Evolutionary conservation across 1,139 yeast species (phyloP).

Genomic region (Suhomyces wounanorum): DNA sequence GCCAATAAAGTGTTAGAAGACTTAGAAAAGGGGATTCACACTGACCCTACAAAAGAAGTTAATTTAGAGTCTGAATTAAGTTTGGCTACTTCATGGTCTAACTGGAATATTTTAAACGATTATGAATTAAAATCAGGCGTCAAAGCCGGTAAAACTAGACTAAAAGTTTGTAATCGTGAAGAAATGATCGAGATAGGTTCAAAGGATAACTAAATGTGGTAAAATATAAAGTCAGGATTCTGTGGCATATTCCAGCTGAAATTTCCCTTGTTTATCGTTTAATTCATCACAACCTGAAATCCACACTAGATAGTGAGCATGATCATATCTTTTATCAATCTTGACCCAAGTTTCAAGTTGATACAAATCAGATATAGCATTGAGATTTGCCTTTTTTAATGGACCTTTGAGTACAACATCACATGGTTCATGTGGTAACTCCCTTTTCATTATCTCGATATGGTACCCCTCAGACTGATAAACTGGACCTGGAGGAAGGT

Average conservation of each 20-base stretch:
- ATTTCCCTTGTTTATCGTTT: not conserved
- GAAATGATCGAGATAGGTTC: slow-evolving; percentile 45
- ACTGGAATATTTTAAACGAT: slow-evolving; percentile 65
- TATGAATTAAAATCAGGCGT: slow-evolving; percentile 55
- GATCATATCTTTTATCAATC: slow-evolving; percentile 32
- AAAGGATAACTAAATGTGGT: not conserved
- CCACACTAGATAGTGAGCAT: slow-evolving; percentile 34
- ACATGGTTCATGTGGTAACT: slow-evolving; percentile 46
- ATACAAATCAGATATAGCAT: not conserved
- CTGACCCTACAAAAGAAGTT: slow-evolving; percentile 25
- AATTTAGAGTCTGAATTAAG: slow-evolving; percentile 11
- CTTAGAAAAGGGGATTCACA: slow-evolving; percentile 37
- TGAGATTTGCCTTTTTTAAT: not conserved
- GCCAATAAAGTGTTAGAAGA: slow-evolving; percentile 68
- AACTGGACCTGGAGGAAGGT: slow-evolving; percentile 52
- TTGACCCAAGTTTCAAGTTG: slow-evolving; percentile 1
- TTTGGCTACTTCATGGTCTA: slow-evolving; percentile 59
- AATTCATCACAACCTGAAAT: slow-evolving; percentile 35
- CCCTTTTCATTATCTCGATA: slow-evolving; percentile 44
- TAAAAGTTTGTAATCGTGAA: slow-evolving; percentile 52
- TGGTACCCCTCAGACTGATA: slow-evolving; percentile 53
- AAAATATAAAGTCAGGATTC: not conserved
- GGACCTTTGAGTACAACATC: slow-evolving; percentile 28
- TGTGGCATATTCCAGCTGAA: not conserved
- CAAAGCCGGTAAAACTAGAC: slow-evolving; percentile 52